phyloP scores from a whole-genome alignment of 768 basidiomycete genomes.

The Tephrocybe sp. region DNA sequence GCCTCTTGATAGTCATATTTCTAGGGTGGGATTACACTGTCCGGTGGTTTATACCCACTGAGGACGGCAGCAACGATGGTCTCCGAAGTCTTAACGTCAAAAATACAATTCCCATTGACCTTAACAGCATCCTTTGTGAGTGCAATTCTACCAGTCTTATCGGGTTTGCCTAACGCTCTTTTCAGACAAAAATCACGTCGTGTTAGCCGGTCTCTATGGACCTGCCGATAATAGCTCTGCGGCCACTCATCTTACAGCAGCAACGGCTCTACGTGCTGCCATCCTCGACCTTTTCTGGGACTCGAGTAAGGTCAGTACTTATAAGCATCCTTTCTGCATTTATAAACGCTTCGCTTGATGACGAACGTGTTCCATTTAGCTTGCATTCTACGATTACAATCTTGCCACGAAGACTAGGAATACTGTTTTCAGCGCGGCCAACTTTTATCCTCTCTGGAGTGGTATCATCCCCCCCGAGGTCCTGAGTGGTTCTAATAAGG shows the following conservation, averaged over 20 bases:
- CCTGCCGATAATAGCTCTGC: constrained; percentile 42
- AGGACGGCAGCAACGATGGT: constrained; percentile 45
- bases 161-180: constrained; percentile 2
- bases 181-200: constrained; percentile 61
- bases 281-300: constrained; percentile 92
- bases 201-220: constrained; percentile 63
- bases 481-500: constrained; percentile 49
- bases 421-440: constrained; percentile 68
- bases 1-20: background rate
- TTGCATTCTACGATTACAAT: constrained; percentile 94
- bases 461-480: constrained; percentile 81
- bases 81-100: constrained; percentile 72
- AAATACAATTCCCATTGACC: constrained; percentile 68
- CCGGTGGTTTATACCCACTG: constrained; percentile 42
- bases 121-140: constrained; percentile 87
- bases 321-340: background rate
- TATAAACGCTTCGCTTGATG: background rate
- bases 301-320: constrained; percentile 53
- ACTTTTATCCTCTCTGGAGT: constrained; percentile 86
- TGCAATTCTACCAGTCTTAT: constrained; percentile 7
- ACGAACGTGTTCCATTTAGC: constrained; percentile 24
- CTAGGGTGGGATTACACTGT: constrained; percentile 54
- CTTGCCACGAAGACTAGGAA: constrained; percentile 65
- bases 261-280: constrained; percentile 58
- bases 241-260: constrained; percentile 52